Evolutionary conservation across 331 rosid species (phyloP).

Genomic region (Ulmus americana): DNA sequence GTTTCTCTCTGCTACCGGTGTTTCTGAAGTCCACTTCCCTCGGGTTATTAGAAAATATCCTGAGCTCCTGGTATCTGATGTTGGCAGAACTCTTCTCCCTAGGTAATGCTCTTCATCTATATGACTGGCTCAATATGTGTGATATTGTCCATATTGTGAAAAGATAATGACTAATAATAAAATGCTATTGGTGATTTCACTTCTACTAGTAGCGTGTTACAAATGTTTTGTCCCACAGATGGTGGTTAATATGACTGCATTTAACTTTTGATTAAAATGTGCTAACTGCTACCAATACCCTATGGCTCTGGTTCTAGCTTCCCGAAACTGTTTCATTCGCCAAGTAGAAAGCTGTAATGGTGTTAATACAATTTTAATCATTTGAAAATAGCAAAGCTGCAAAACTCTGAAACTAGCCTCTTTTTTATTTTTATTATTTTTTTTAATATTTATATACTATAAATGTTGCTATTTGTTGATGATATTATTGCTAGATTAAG

Average conservation of each 20-base stretch:
- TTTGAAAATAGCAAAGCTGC: no score
- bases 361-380: no score
- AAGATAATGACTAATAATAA: background rate
- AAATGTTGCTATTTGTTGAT: no score
- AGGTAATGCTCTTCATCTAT: constrained; percentile 42
- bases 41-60: constrained; percentile 77
- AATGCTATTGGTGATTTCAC: background rate
- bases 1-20: constrained; percentile 57
- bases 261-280: background rate
- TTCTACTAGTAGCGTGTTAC: background rate
- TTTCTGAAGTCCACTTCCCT: constrained; percentile 50
- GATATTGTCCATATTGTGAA: background rate
- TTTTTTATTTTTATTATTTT: no score
- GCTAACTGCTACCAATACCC: no score
- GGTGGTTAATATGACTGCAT: background rate
- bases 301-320: no score
- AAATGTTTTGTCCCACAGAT: background rate
- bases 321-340: no score
- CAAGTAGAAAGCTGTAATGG: no score
- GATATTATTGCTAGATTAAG: no score
- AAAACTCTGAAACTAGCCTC: no score
- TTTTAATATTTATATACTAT: no score
- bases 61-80: constrained; percentile 66
- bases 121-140: background rate
- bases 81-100: constrained; percentile 53